Base-by-base conservation (phyloP, 768 basidiomycete species). In the Pisolithus orientalis region DNA sequence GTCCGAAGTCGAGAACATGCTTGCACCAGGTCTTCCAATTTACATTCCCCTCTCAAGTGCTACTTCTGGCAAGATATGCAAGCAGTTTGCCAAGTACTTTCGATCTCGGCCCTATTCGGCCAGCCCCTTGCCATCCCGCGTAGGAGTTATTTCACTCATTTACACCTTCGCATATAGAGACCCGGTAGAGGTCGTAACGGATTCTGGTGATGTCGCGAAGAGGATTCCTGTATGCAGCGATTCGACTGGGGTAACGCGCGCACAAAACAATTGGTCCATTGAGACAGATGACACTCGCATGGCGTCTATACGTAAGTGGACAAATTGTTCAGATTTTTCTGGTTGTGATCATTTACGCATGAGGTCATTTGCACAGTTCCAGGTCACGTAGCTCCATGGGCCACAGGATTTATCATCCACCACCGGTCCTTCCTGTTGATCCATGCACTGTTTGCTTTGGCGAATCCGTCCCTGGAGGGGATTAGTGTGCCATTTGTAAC, bases 361-460 rank as follows among this genome's bases (percentile, higher is more conserved):
- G 28, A 29, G 5, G 7, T 29, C 7, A 2, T 7, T 32, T 32
- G 31, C 31, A 9, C 9, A 32, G 31, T 32, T 32, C 31, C 31
- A 10, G 31, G 31, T 9, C 31, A 32, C 7, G 31, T 32, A 32
- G 9, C 28, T 32, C 31, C 31, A 10, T 32, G 31, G 31, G 31
- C 31, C 7, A 32, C 31, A 10, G 31, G 31, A 32, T 51, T 51
- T 32, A 51, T 51, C 28, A 29, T 31, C 24, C 47, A 46, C 11
- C 54, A 54, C 46, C 39, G 39, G 16, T 16, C 56, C 9, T 53
- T 53, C 44, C 38, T 54, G 27, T 6, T 51, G 24, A 47, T 57
- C 14, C 48, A 57, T 25, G 45, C 47, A 11, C 45, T 57, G 9
- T 56, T 56, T 42, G 47, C 46, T 14, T 37, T 55, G 4, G 42